Conservation (phyloP, 306 rosid genomes). For the Prunus padus region DNA sequence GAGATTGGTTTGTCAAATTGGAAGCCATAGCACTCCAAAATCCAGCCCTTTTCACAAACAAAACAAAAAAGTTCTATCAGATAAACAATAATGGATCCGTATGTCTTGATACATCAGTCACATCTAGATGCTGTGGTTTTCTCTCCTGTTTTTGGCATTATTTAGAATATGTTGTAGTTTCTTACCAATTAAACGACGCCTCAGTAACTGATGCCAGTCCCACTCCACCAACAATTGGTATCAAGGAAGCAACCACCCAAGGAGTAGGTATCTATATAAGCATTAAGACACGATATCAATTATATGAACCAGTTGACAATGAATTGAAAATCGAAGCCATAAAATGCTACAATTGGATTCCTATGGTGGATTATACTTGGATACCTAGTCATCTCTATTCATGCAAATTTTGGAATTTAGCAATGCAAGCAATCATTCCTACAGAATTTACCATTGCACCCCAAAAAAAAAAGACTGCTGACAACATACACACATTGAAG, state of each 20-base stretch:
- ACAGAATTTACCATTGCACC: background rate
- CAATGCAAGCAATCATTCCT: background rate
- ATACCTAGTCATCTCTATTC: background rate
- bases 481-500: background rate
- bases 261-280: slow-evolving; percentile 55
- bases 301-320: slow-evolving; percentile 3
- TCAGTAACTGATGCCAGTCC: slow-evolving; percentile 84
- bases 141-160: background rate
- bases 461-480: background rate
- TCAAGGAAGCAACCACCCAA: slow-evolving; percentile 80
- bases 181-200: slow-evolving; percentile 90
- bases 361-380: background rate
- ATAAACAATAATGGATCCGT: slow-evolving; percentile 13
- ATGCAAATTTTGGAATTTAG: background rate
- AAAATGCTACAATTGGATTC: background rate
- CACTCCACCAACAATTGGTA: slow-evolving; percentile 93
- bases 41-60: slow-evolving; percentile 62
- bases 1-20: slow-evolving; percentile 89
- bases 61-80: slow-evolving; percentile 18
- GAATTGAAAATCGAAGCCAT: slow-evolving; percentile 1
- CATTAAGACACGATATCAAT: slow-evolving; percentile 12
- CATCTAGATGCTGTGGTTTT: slow-evolving; percentile 7
- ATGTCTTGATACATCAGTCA: background rate
- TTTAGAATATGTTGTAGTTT: background rate
- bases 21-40: slow-evolving; percentile 99